Base-by-base conservation (phyloP, 2,329 filamentous ascomycete genomes). In the Aspergillus ustus region DNA sequence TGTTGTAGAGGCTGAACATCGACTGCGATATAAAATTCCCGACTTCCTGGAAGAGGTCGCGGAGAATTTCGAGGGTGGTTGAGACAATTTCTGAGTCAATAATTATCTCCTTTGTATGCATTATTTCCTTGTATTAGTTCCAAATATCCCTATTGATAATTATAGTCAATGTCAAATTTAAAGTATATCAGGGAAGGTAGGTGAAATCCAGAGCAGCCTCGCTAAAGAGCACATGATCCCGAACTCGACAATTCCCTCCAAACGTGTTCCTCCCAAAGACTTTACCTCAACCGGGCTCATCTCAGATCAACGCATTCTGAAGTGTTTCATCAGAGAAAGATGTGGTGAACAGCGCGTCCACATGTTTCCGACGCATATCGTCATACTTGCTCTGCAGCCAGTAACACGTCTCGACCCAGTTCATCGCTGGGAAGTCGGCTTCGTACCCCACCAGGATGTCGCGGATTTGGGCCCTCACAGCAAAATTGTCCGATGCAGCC, bases 381-480 rank as follows among this genome's bases (percentile, higher is more conserved):
- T 54, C 56, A 51, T 59, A 59, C n/a, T 51, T 59, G 29, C 40
- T 51, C 19, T 52, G 37, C 61, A 63, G 52, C 57, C 52, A 60
- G 11, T 28, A 34, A 13, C 52, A 59, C 40, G 51, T 56, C 34
- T 46, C 61, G 1, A 62, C 59, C 68, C 67, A 70, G 11, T 49
- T 59, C 1, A 63, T 52, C 17, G 66, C 63, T 4, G 62, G 61
- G 50, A 69, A 72, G 25, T 70, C 67, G 5, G 63, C 56, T 43
- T 69, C 65, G 50, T 72, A 72, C 4, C 65, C 63, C 3, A 37
- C 37, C 40, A 70, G 17, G n/a, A 67, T 57, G 8, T 34, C 34
- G 20, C 68, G 57, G 20, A 70, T 57, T 2, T 54, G 59, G 7
- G 45, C 45, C 34, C 62, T 28, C 50, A 68, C 62, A 2, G 51